A percentile compares a stretch with the other conserved stretches of the same genome.
Evolutionary conservation across 805 yeast species (phyloP).

Genomic region (Candida orba): DNA sequence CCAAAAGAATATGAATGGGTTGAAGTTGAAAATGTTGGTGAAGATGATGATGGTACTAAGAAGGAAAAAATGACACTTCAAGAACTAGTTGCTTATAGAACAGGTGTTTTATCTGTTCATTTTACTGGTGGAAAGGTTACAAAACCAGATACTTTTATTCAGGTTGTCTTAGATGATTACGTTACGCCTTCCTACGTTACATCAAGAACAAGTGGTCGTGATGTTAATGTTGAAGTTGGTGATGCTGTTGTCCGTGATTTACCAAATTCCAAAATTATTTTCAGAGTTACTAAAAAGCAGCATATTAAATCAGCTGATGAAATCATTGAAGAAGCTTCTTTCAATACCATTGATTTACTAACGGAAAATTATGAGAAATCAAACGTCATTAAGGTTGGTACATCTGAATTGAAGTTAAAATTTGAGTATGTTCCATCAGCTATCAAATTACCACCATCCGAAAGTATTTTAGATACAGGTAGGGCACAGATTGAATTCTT

Average conservation of each 20-base stretch:
- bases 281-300: conserved; percentile 50
- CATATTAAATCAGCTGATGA: conserved; percentile 42
- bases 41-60: conserved; percentile 25
- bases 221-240: conserved; percentile 41
- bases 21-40: conserved; percentile 36
- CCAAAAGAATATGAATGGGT: conserved; percentile 66
- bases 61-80: conserved; percentile 45
- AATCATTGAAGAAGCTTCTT: conserved; percentile 42
- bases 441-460: conserved; percentile 45
- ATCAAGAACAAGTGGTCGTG: conserved; percentile 39
- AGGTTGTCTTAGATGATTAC: conserved; percentile 58
- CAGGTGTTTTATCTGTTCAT: conserved; percentile 58
- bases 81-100: conserved; percentile 45
- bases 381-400: conserved; percentile 35
- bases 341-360: conserved; percentile 48
- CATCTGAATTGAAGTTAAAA: conserved; percentile 37
- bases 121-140: conserved; percentile 42
- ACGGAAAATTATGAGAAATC: conserved; percentile 41
- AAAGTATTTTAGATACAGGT: conserved; percentile 66
- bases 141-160: conserved; percentile 44
- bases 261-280: conserved; percentile 46
- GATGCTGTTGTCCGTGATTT: conserved; percentile 66
- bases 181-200: conserved; percentile 52
- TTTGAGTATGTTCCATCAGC: conserved; percentile 58
- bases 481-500: conserved; percentile 46